Evolutionary conservation across 2,329 filamentous ascomycete genomes (phyloP), one percentile per base, ranked within the genome.

Genomic region (Fusarium continuum): DNA sequence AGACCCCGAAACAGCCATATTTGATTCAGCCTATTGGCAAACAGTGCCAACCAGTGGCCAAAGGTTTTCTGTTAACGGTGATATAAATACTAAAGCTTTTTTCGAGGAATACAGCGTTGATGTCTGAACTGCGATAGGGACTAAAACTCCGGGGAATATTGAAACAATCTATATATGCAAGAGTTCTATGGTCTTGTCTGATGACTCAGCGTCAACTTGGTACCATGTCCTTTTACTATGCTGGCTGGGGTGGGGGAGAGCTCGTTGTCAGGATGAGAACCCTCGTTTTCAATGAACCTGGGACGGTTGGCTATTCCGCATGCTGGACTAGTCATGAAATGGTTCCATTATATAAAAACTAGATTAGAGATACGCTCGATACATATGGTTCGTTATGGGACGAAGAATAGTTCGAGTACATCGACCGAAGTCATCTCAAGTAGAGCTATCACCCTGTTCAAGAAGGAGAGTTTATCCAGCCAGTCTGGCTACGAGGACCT

Each of bases 401-500:
- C 6, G 2, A 10, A 4, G 16, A 17, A n/a, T 20, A 28, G 4
- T 41, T 35, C 4, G 35, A 48, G 4, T 61, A 22, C 10, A 2
- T 23, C 1, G 4, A 17, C 5, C 8, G 8, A 22, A 23, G 8
- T 1, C 1, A 5, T 9, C n/a, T 32, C 7, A 36, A 51, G 11
- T 65, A 62, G 48, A 46, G 26, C 2, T 60, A 59, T 13, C 25
- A 64, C 17, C 36, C 53, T 2, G 3, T 66, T 1, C 44, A 48
- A 11, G 16, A 41, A 7, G 48, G 19, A 5, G 57, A 65, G 4
- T 35, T 32, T 4, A 2, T 65, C 7, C 23, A 50, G 5, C 36
- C 60, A 17, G 17, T 66, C 5, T 65, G 62, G 62, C 6, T 64
- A 9, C 36, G 62, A 10, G 57, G 48, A 6, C 17, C 13, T 4